Conservation (phyloP, 495 filamentous ascomycete species). For the Aspergillus diversus region DNA sequence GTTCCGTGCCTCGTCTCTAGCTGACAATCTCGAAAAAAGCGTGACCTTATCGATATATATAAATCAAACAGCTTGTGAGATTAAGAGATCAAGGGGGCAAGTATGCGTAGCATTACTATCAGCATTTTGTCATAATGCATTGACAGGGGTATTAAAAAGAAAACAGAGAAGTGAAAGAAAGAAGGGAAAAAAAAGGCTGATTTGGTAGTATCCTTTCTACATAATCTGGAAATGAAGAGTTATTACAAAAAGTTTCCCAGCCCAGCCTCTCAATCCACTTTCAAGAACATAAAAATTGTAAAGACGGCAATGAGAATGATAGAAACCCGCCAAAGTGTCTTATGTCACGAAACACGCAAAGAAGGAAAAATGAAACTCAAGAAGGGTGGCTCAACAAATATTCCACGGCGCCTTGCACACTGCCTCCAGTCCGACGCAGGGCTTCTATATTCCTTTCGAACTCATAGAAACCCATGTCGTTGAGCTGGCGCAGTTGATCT, state of each 20-base stretch:
- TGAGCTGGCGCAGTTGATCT: slow-evolving; percentile 86
- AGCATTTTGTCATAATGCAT: slow-evolving; percentile 4
- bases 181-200: neutral
- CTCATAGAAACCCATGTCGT: slow-evolving; percentile 99
- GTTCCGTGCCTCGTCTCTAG: too few species aligned
- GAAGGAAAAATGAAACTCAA: neutral
- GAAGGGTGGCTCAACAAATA: slow-evolving; percentile 56
- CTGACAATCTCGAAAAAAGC: too few species aligned
- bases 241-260: slow-evolving; percentile 15
- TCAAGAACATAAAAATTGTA: slow-evolving; percentile 12
- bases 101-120: neutral
- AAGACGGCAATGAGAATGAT: slow-evolving; percentile 9
- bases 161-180: slow-evolving; percentile 4
- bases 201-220: slow-evolving; percentile 16
- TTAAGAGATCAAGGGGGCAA: too few species aligned
- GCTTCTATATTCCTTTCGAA: slow-evolving; percentile 93
- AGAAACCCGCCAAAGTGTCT: slow-evolving; percentile 10
- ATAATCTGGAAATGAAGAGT: neutral
- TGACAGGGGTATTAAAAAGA: neutral
- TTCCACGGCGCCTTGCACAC: slow-evolving; percentile 93
- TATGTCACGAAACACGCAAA: neutral
- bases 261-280: slow-evolving; percentile 10
- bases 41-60: too few species aligned
- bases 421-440: slow-evolving; percentile 85
- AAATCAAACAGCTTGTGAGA: too few species aligned